Evolutionary conservation across 352 stramenopile genomes (phyloP), one percentile per base, ranked within the genome.

Genomic region (Pythium myriotylum): DNA sequence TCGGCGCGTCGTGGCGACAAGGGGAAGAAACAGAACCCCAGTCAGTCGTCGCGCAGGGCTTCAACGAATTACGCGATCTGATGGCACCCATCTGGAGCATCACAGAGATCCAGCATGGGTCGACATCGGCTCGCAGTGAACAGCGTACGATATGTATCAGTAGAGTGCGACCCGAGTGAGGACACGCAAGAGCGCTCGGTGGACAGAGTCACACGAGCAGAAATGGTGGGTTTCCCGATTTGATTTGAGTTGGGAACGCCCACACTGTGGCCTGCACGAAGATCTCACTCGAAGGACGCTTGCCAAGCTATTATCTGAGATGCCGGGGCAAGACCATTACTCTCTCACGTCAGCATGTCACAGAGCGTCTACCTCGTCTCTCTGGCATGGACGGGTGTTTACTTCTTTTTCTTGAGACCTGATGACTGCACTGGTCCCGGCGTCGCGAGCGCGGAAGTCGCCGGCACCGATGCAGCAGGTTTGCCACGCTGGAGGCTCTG

Each of bases 401-500:
- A 56, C 33, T 56, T 56, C 13, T 43, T 56, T 24, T 57, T 57
- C 37, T 57, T 57, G 22, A 39, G 50, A 6, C 14, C 35, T 13
- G 13, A n/a, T 22, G 37, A 14, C 26, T 23, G 46, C 37, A 43
- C 37, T 43, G 37, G 37, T 14, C 7, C 46, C 3, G 17, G 4
- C 46, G 22, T 33, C 1, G 12, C 26, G 3, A 29, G 16, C 29
- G 29, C 23, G 8, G 49, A 22, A 23, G 49, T 23, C n/a, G 23
- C 19, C 3, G 50, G 9, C 37, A 39, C 33, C 22, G 50, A 23
- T 12, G 12, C 37, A 33, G 23, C 24, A 14, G 20, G 20, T 23
- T 48, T 57, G 50, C 43, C 24, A 20, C 32, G 33, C 19, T 37
- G 54, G 3, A 53, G 13, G 0, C 62, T 51, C 42, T 84, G 76